Evolutionary conservation across 306 rosid species (phyloP).

Genomic region (Casuarina glauca): DNA sequence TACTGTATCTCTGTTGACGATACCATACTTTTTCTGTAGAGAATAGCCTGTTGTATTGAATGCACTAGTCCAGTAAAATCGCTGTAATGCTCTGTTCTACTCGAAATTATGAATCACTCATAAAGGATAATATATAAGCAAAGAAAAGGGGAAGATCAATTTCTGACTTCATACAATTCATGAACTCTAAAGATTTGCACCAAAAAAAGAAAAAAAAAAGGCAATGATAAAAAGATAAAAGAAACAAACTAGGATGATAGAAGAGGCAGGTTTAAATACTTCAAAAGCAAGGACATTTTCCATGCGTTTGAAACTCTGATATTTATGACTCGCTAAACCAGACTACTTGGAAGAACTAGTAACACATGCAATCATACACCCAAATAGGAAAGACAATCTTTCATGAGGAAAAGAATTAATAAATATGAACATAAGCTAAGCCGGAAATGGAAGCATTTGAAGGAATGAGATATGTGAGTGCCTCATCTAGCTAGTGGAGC

Average conservation of each 20-base stretch:
- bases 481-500: slow-evolving; percentile 18
- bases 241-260: neutral
- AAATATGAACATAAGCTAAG: neutral
- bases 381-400: neutral
- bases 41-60: neutral
- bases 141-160: neutral
- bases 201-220: neutral
- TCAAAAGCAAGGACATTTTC: neutral
- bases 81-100: neutral
- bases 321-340: neutral
- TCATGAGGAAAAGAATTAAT: neutral
- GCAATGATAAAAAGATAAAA: neutral
- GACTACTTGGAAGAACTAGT: neutral
- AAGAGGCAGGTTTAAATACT: neutral
- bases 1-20: neutral
- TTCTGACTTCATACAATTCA: neutral
- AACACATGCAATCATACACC: neutral
- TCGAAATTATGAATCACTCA: neutral
- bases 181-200: neutral
- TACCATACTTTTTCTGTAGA: neutral
- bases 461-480: neutral
- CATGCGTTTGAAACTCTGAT: neutral
- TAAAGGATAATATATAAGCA: neutral
- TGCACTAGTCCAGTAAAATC: neutral
- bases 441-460: neutral